A percentile compares a stretch with the other conserved stretches of the same genome.
phyloP scores from a whole-genome alignment of 1,284 basidiomycete species.

The Apiotrichum montevideense region DNA sequence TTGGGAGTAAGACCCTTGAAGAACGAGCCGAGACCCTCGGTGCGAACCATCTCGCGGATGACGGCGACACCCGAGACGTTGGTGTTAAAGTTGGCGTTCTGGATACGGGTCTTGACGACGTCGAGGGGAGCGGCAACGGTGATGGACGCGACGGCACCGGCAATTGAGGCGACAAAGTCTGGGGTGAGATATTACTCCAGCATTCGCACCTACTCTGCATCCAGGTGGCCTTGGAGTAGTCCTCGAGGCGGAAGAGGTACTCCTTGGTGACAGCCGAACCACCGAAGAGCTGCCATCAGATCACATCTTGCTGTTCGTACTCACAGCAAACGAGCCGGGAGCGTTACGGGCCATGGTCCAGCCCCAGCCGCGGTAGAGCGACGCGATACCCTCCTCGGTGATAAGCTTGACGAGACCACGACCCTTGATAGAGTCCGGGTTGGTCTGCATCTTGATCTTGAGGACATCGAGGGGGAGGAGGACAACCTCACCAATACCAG shows the following conservation, averaged over 20 bases:
- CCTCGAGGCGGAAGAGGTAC: conserved; percentile 77
- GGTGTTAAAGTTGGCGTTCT: conserved; percentile 94
- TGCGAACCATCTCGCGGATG: conserved; percentile 76
- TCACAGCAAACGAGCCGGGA: conserved; percentile 86
- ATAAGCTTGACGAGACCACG: conserved; percentile 86
- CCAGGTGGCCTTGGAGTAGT: conserved; percentile 93
- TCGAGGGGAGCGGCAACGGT: conserved; percentile 94
- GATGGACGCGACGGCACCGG: conserved; percentile 90
- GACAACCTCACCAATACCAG: conserved; percentile 95
- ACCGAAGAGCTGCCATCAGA: conserved; percentile 69
- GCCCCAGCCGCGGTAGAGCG: conserved; percentile 94
- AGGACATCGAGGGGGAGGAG: conserved; percentile 91
- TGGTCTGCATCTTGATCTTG: conserved; percentile 96
- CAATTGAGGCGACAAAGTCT: conserved; percentile 86
- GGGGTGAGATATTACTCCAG: background rate
- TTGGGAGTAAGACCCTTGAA: conserved; percentile 97
- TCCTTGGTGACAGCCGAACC: conserved; percentile 93
- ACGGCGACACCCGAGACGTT: conserved; percentile 80
- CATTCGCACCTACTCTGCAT: conserved; percentile 57
- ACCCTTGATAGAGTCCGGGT: conserved; percentile 90
- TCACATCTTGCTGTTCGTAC: conserved; percentile 33
- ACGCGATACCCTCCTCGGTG: conserved; percentile 76
- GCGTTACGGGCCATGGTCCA: conserved; percentile 99
- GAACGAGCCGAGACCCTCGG: conserved; percentile 80
- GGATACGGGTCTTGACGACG: conserved; percentile 93